These are phyloP conservation scores for Venturia asperata DNA, from an alignment of 2,329 filamentous ascomycete species.

Conservation along the genomic window DNA sequence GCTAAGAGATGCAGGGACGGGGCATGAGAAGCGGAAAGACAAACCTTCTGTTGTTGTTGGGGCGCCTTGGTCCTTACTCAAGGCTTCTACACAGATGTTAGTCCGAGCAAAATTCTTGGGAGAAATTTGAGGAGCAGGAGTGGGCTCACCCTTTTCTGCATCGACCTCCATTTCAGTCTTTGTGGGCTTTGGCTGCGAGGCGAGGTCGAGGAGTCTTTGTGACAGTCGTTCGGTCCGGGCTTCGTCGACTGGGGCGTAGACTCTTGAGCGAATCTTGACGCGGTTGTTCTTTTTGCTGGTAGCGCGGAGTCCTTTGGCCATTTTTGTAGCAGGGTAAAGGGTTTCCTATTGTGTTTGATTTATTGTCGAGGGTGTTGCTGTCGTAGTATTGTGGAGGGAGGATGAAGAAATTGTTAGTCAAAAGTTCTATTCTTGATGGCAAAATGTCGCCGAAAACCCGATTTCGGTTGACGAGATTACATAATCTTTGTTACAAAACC, in stretches of 20 bases:
- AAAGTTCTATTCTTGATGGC: too few species aligned
- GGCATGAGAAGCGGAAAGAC: conserved; percentile 22
- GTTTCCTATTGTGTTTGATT: not conserved
- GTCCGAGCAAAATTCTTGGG: conserved; percentile 20
- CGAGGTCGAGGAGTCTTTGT: conserved; percentile 75
- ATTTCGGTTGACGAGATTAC: too few species aligned
- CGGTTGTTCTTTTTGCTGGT: conserved; percentile 79
- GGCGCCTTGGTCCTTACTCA: conserved; percentile 22
- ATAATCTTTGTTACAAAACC: too few species aligned
- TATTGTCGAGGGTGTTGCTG: not conserved
- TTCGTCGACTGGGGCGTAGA: conserved; percentile 76
- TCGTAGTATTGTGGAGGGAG: not conserved
- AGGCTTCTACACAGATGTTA: conserved; percentile 19
- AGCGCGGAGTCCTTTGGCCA: conserved; percentile 83
- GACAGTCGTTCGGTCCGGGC: conserved; percentile 77
- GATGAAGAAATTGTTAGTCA: too few species aligned
- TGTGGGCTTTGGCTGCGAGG: conserved; percentile 63
- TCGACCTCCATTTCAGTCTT: conserved; percentile 42
- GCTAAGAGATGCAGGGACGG: conserved; percentile 21
- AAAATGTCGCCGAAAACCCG: too few species aligned
- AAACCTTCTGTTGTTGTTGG: conserved; percentile 23
- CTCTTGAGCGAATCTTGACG: conserved; percentile 65
- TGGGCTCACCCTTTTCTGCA: conserved; percentile 31
- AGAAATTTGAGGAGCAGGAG: not conserved
- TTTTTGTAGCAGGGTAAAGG: conserved; percentile 36